Evolutionary conservation across 1,139 yeast genomes (phyloP).

Genomic region (Candida albicans): DNA sequence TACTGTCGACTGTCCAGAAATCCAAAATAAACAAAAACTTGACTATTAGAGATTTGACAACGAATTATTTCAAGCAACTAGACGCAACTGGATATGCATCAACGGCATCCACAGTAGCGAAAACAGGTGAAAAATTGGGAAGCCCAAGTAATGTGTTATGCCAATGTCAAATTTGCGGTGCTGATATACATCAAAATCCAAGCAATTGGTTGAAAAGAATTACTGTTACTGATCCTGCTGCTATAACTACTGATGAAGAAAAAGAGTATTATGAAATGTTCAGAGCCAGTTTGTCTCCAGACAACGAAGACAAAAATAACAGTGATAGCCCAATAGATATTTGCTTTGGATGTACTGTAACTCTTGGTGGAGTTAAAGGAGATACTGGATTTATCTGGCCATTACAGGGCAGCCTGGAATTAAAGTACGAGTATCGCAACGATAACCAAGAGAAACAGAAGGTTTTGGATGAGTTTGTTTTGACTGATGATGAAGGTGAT

Average conservation of each 20-base stretch:
- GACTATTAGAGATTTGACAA: slow-evolving; percentile 78
- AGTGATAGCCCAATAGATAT: slow-evolving; percentile 29
- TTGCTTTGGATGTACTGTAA: slow-evolving; percentile 80
- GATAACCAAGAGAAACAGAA: slow-evolving; percentile 28
- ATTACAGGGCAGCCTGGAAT: slow-evolving; percentile 15
- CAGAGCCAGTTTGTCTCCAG: slow-evolving; percentile 12
- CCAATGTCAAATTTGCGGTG: slow-evolving; percentile 55
- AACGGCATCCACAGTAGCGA: slow-evolving; percentile 89
- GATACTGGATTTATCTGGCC: slow-evolving; percentile 56
- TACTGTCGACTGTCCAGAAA: slow-evolving; percentile 22
- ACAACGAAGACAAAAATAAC: not conserved
- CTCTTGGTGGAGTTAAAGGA: slow-evolving; percentile 46
- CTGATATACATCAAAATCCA: slow-evolving; percentile 55
- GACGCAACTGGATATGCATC: slow-evolving; percentile 82
- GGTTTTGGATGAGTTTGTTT: slow-evolving; percentile 51
- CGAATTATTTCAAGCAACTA: slow-evolving; percentile 68
- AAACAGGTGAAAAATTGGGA: slow-evolving; percentile 79
- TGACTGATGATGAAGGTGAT: slow-evolving; percentile 40
- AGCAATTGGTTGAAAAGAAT: slow-evolving; percentile 69
- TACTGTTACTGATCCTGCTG: slow-evolving; percentile 63
- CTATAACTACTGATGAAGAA: slow-evolving; percentile 52
- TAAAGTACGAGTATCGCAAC: slow-evolving; percentile 8
- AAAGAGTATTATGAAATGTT: slow-evolving; percentile 30
- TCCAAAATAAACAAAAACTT: slow-evolving; percentile 57
- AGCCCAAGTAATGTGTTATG: slow-evolving; percentile 37